Conservation (phyloP, 1,139 yeast species). For the Spencermartinsiella ligniputridi region DNA sequence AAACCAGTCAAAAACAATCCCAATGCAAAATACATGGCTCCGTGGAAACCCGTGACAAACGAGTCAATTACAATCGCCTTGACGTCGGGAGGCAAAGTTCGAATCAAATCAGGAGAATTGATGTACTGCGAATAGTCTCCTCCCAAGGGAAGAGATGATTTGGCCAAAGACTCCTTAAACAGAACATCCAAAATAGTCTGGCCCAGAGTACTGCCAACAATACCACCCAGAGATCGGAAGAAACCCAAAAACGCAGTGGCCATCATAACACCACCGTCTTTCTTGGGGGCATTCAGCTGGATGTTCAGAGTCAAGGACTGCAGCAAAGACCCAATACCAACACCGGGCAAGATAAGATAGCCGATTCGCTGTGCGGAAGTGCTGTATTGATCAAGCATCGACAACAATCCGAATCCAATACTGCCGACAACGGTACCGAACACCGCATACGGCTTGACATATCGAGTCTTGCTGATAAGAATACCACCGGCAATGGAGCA, state of each 20-base stretch:
- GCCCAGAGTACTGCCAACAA: conserved; percentile 44
- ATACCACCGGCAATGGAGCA: conserved; percentile 46
- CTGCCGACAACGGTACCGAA: conserved; percentile 42
- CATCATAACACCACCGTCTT: conserved; percentile 47
- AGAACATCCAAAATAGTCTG: conserved; percentile 45
- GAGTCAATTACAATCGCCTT: conserved; percentile 16
- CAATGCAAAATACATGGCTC: conserved; percentile 23
- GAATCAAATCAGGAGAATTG: conserved; percentile 21
- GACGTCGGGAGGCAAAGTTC: conserved; percentile 15
- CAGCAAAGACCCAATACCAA: conserved; percentile 48
- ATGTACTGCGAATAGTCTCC: conserved; percentile 13
- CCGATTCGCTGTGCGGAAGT: conserved; percentile 45
- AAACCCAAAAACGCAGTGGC: conserved; percentile 49
- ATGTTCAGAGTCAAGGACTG: conserved; percentile 44
- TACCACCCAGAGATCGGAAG: conserved; percentile 46
- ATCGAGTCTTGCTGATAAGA: conserved; percentile 43
- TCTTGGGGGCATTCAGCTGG: conserved; percentile 53
- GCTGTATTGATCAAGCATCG: conserved; percentile 40
- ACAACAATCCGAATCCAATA: conserved; percentile 49
- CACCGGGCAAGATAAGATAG: conserved; percentile 47
- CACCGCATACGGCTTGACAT: conserved; percentile 45
- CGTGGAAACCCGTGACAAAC: conserved; percentile 23
- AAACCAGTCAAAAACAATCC: conserved; percentile 18
- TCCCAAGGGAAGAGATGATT: background rate
- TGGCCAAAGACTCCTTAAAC: conserved; percentile 12